Evolutionary conservation across 495 filamentous ascomycete genomes (phyloP), one percentile per base, ranked within the genome.

Genomic region (Penicillium diatomitis): DNA sequence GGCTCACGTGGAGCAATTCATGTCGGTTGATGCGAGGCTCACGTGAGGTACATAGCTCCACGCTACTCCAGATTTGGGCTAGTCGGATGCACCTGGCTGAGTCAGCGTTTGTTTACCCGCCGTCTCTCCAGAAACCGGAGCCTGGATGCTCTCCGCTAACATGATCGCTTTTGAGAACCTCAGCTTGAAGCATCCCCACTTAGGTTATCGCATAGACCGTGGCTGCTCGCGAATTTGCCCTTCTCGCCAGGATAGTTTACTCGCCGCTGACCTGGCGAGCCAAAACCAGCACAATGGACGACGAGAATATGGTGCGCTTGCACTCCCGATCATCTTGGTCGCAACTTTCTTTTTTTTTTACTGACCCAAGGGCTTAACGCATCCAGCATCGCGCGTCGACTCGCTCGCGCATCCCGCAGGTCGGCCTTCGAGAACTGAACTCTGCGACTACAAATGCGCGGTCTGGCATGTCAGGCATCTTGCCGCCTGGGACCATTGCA

Each of bases 401-500:
- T 48, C 62, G 66, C n/a, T 61, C 56, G 38, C 67, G 67, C 47
- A 62, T 71, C n/a, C 69, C 66, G 6, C 58, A 59, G 41, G 54
- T 41, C 6, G 64, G 67, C 8, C 54, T 85, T 4, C 59, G 57
- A 40, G 82, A 85, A 50, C 76, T 83, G 63, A 78, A 79, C 47
- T 73, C 80, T 4, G 86, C 86, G 4, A 74, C 81, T 47, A 80
- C 71, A 52, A 92, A 92, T 68, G 71, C 80, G 49, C 82, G 86
- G 51, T 75, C 79, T 8, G 63, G 64, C 29, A 62, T 73, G 52
- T 75, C 79, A 9, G 63, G 64, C 11, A 63, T 73, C 32, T 66
- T 74, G 49, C 70, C 73, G 35, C 78, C 82, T 57, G 68, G 73
- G 11, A 58, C 64, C 10, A 66, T 70, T 38, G 64, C 67, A n/a